Base-by-base conservation (phyloP, 306 rosid genomes). In the Cicer pinnatifidum region DNA sequence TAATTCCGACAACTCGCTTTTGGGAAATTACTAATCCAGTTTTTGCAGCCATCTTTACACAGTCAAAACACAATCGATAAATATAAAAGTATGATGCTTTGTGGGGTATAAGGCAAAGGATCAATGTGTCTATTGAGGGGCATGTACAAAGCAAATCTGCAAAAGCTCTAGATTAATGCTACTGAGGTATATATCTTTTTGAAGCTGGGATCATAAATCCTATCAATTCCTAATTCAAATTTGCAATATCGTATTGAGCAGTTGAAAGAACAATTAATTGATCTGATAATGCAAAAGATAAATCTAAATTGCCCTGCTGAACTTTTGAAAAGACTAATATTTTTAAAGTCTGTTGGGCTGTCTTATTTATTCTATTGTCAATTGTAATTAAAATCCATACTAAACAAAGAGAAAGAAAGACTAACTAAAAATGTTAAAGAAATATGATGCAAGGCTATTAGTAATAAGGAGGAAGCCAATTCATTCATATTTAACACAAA, bases 271-370 rank as follows among this genome's bases (percentile, higher is more conserved):
- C n/a, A 56, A 56, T 56, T 9, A 56, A 56, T 56, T 56, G 38
- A 20, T 20, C n/a, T 20, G 62, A 56, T 56, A 9, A 56, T 56
- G 62, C 62, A 56, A 56, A 20, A 17, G 60, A 54, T 54, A 54
- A 10, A 56, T 56, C 37, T 56, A 20, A n/a, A 20, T 57, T 23
- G 39, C 38, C 15, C 8, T 8, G 6, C 0, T 23, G 15, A 23
- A 57, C 63, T 20, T 23, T 54, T 35, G 57, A 69, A 65, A 9
- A 33, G 64, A 62, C 48, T 17, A 81, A 44, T 70, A 64, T 43
- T 40, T 43, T 61, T 41, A 50, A 68, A 16, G 65, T 56, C 23
- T 72, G 48, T 48, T 48, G 47, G 38, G 15, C 20, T 44, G 69
- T 62, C 48, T 12, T 81, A 62, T 23, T 69, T 61, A 62, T 44